Base-by-base conservation (phyloP, 2,329 filamentous ascomycete genomes). In the Hypoxylon rubiginosum region DNA sequence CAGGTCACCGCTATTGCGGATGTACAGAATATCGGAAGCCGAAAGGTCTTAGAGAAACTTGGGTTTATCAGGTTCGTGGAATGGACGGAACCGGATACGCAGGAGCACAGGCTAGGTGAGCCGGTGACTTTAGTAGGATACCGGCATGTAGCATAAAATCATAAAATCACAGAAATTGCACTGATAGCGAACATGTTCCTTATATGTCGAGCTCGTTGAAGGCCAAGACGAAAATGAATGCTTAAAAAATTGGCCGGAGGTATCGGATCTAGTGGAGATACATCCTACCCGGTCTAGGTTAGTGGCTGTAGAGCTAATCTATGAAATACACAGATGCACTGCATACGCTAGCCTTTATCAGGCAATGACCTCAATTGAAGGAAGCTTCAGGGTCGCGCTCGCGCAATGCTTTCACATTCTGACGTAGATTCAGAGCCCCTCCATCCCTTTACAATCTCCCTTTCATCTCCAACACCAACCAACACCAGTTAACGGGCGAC, bases 81-180 rank as follows among this genome's bases (percentile, higher is more conserved):
- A 17, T 76, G 71, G 72, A 73, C 68, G 3, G 73, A 74, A 54
- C 69, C 66, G 2, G 70, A 75, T 59, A 71, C 68, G 9, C 71
- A 71, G 26, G 56, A 70, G 4, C 69, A 74, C 60, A 54, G 62
- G 30, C 48, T 73, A 4, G 73, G 73, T 4, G 52, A 76, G 53
- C 66, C 70, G 1, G 21, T 75, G 8, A 62, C 60, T 21, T 32
- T 75, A 43, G 61, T 66, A 5, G 64, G 64, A 36, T 68, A 64
- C 21, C 28, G 26, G 26, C 46, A 55, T 17, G 10, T 17, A 21
- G 8, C 17, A 10, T 9, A 43, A 11, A n/a, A 10, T 41, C 7
- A 41, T 30, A 30, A n/a, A n/a, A n/a, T n/a, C n/a, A n/a, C n/a
- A n/a, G n/a, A n/a, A n/a, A n/a, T n/a, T n/a, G n/a, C n/a, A n/a